phyloP scores from a whole-genome alignment of 2,329 filamentous ascomycete genomes.

The Aspergillus versicolor region DNA sequence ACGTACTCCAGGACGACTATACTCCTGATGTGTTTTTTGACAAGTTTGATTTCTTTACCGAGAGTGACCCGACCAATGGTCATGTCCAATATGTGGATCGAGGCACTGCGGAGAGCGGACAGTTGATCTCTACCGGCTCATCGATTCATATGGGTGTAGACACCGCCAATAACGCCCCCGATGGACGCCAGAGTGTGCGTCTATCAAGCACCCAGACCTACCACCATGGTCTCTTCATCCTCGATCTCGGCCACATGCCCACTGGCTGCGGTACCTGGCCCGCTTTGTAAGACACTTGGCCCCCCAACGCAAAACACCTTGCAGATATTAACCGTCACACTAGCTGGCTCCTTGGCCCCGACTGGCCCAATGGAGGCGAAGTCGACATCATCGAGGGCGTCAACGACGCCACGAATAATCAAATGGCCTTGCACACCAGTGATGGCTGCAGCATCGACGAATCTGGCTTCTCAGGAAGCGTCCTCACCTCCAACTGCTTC shows the following conservation, averaged over 20 bases:
- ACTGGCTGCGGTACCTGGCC: constrained; percentile 72
- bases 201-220: constrained; percentile 66
- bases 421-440: constrained; percentile 68
- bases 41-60: constrained; percentile 53
- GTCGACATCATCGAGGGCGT: constrained; percentile 81
- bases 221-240: constrained; percentile 66
- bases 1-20: constrained; percentile 51
- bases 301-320: neutral
- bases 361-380: constrained; percentile 70
- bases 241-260: constrained; percentile 74
- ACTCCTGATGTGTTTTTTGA: constrained; percentile 49
- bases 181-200: constrained; percentile 69
- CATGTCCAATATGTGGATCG: constrained; percentile 69
- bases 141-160: constrained; percentile 71
- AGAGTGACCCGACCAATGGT: constrained; percentile 68
- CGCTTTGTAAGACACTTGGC: constrained; percentile 53
- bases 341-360: constrained; percentile 60
- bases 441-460: constrained; percentile 59
- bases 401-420: constrained; percentile 59
- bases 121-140: constrained; percentile 59
- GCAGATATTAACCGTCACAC: neutral
- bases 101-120: constrained; percentile 55
- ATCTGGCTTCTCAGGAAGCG: constrained; percentile 48
- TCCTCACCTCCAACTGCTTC: constrained; percentile 59
- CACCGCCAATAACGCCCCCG: constrained; percentile 54